phyloP scores from a whole-genome alignment of 345 rosid species.

The Dovyalis caffra region DNA sequence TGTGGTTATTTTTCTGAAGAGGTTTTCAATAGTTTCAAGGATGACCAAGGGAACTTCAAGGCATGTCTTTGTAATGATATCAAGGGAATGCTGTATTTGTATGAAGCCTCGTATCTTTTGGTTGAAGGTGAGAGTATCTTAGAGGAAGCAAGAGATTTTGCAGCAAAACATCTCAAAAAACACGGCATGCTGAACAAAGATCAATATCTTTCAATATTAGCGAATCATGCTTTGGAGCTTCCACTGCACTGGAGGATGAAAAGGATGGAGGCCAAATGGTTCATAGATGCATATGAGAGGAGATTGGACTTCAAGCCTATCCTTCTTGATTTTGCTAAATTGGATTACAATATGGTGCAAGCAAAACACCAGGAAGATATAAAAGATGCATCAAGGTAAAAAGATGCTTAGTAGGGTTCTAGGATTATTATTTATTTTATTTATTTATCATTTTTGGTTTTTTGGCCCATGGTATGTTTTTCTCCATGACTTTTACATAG shows the following conservation, averaged over 20 bases:
- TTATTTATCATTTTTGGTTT: no score
- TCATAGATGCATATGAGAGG: slow-evolving; percentile 30
- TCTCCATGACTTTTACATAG: no score
- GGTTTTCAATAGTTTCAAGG: slow-evolving; percentile 22
- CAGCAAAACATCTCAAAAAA: slow-evolving; percentile 25
- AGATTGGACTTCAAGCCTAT: slow-evolving; percentile 13
- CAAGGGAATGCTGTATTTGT: slow-evolving; percentile 29
- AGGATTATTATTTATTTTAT: no score
- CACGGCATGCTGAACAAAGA: neutral
- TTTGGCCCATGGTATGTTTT: neutral
- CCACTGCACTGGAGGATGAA: slow-evolving; percentile 37
- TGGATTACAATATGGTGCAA: slow-evolving; percentile 37
- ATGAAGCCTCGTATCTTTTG: slow-evolving; percentile 37
- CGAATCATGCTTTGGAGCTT: slow-evolving; percentile 35
- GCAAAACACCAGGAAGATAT: slow-evolving; percentile 36
- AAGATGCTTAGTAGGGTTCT: no score
- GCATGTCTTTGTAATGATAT: slow-evolving; percentile 20
- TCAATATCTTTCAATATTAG: slow-evolving; percentile 15
- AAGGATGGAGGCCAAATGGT: slow-evolving; percentile 34
- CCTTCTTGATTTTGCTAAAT: slow-evolving; percentile 33
- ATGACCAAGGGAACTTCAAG: slow-evolving; percentile 10
- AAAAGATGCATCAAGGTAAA: slow-evolving; percentile 30
- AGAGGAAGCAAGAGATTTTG: slow-evolving; percentile 25
- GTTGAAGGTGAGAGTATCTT: slow-evolving; percentile 24
- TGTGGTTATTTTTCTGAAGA: slow-evolving; percentile 18